These are phyloP conservation scores for Cryptosporidium viatorum DNA, from an alignment of 169 alveolate genomes.

Conservation along the genomic window DNA sequence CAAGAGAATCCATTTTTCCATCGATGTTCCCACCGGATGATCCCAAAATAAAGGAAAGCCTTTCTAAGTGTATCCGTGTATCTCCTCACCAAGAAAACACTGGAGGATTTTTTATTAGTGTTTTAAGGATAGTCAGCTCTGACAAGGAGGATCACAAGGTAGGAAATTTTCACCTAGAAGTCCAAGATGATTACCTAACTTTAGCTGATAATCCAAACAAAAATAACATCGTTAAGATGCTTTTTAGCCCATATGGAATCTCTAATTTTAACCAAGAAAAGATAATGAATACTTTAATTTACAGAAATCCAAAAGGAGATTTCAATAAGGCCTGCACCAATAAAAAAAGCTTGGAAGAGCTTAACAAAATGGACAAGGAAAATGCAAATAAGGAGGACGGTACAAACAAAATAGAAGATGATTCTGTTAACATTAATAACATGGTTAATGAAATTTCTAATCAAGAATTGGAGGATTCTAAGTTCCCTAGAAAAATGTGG, in stretches of 20 bases:
- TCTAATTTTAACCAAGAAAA: conserved; percentile 4
- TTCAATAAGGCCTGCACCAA: conserved; percentile 52
- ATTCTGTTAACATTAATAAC: not conserved
- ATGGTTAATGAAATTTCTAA: too few relatives aligned
- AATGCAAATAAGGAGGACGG: not conserved
- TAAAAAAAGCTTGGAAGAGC: not conserved
- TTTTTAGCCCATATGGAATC: conserved; percentile 55
- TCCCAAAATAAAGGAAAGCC: conserved; percentile 72
- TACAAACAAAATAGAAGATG: not conserved
- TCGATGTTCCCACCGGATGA: conserved; percentile 83
- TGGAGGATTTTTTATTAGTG: conserved; percentile 91
- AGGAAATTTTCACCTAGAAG: not conserved
- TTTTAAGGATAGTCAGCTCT: conserved; percentile 77
- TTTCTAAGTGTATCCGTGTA: conserved; percentile 87
- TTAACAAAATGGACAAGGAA: not conserved
- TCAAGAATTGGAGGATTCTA: conserved; percentile 19
- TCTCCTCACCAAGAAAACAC: conserved; percentile 93
- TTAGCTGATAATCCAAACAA: conserved; percentile 23
- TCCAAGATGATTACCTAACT: conserved; percentile 54
- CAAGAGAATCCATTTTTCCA: conserved; percentile 76
- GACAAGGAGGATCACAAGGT: conserved; percentile 53
- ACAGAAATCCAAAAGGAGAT: conserved; percentile 75
- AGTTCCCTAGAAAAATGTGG: conserved; percentile 72
- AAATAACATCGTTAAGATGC: conserved; percentile 25
- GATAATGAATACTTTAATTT: conserved; percentile 21